phyloP scores from a whole-genome alignment of 495 filamentous ascomycete genomes.

The Penicillium simplicissimum region DNA sequence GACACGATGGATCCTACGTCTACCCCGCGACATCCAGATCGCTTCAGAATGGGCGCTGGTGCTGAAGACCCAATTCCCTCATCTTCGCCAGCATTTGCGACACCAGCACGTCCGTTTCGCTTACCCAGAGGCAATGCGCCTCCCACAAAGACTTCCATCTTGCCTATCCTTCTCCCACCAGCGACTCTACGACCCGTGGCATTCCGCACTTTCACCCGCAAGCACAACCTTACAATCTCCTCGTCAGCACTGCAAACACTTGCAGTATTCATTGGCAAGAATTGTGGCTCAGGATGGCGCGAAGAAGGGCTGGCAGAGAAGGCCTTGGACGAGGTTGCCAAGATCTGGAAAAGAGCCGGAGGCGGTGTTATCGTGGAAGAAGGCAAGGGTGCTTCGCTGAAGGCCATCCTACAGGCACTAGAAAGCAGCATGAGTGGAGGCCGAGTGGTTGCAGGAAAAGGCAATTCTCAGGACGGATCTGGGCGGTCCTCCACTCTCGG shows the following conservation, averaged over 20 bases:
- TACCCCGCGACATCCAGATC: slow-evolving; percentile 32
- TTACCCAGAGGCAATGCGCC: slow-evolving; percentile 44
- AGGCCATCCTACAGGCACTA: slow-evolving; percentile 74
- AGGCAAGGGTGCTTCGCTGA: slow-evolving; percentile 68
- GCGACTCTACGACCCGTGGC: slow-evolving; percentile 86
- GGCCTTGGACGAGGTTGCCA: slow-evolving; percentile 87
- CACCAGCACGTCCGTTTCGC: slow-evolving; percentile 70
- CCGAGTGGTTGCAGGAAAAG: slow-evolving; percentile 51
- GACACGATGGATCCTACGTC: slow-evolving; percentile 28
- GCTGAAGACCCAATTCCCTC: slow-evolving; percentile 67
- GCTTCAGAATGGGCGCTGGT: slow-evolving; percentile 34
- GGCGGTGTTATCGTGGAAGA: slow-evolving; percentile 89
- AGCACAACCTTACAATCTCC: slow-evolving; percentile 92
- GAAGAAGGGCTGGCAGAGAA: slow-evolving; percentile 92
- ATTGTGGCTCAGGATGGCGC: slow-evolving; percentile 95
- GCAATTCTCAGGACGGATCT: slow-evolving; percentile 22
- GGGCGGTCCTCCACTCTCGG: slow-evolving; percentile 13
- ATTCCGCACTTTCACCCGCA: slow-evolving; percentile 96
- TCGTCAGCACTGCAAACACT: slow-evolving; percentile 81
- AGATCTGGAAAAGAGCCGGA: slow-evolving; percentile 79
- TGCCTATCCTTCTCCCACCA: slow-evolving; percentile 86
- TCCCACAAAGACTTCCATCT: slow-evolving; percentile 67
- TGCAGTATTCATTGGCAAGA: slow-evolving; percentile 84
- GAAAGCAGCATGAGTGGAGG: slow-evolving; percentile 85
- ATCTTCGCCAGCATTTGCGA: slow-evolving; percentile 86